Evolutionary conservation across 1,284 basidiomycete genomes (phyloP).

Genomic region (Puccinia sorghi): DNA sequence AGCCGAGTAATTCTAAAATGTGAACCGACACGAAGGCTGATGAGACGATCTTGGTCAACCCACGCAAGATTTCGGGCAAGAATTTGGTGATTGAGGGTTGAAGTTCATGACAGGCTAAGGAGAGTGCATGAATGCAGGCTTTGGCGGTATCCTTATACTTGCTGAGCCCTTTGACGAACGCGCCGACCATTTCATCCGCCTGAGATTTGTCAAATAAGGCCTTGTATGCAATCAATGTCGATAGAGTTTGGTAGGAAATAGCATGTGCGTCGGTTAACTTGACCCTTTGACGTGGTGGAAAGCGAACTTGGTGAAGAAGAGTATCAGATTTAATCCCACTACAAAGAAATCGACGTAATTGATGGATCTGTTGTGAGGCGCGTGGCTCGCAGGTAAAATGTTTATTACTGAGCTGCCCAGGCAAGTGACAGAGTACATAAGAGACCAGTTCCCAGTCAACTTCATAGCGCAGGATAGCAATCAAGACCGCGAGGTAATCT

Average conservation of each 20-base stretch:
- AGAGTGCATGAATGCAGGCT: constrained; percentile 86
- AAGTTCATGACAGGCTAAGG: constrained; percentile 85
- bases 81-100: constrained; percentile 78
- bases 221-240: constrained; percentile 85
- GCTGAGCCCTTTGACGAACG: constrained; percentile 75
- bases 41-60: constrained; percentile 90
- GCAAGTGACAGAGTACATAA: constrained; percentile 86
- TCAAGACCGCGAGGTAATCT: constrained; percentile 70
- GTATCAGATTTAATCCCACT: constrained; percentile 66
- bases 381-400: constrained; percentile 91
- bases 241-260: constrained; percentile 81
- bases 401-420: constrained; percentile 89
- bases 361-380: constrained; percentile 68
- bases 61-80: constrained; percentile 78
- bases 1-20: constrained; percentile 87
- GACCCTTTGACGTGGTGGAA: constrained; percentile 59
- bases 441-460: constrained; percentile 91
- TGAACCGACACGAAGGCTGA: constrained; percentile 91
- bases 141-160: constrained; percentile 75
- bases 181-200: constrained; percentile 72
- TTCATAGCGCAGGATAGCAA: constrained; percentile 72
- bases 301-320: constrained; percentile 66
- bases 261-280: constrained; percentile 83
- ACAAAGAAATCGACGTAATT: constrained; percentile 71
- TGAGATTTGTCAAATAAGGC: constrained; percentile 71